These are phyloP conservation scores for Lentinula edodes DNA, from an alignment of 768 basidiomycete species.

Conservation along the genomic window DNA sequence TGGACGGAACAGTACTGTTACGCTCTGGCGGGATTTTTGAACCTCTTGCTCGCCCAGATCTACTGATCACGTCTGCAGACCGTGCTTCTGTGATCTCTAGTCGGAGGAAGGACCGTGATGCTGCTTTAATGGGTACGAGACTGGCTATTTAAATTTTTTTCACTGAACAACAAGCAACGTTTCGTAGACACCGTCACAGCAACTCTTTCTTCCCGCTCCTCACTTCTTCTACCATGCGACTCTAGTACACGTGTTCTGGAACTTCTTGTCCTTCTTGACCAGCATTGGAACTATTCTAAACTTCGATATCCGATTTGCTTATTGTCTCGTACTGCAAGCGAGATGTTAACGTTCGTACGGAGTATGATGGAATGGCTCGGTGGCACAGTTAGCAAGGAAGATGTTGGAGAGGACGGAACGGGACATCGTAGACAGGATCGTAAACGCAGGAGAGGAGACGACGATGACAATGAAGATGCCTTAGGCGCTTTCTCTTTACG, in stretches of 20 bases:
- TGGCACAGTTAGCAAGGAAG: constrained; percentile 89
- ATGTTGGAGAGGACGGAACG: constrained; percentile 74
- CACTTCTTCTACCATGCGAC: constrained; percentile 88
- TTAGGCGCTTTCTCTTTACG: constrained; percentile 81
- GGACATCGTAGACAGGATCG: constrained; percentile 46
- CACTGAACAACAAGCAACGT: not conserved
- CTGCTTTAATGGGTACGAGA: constrained; percentile 70
- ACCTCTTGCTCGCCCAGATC: constrained; percentile 81
- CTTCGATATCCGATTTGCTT: constrained; percentile 88
- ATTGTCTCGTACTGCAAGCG: constrained; percentile 83
- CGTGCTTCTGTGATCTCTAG: constrained; percentile 78
- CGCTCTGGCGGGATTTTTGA: constrained; percentile 80
- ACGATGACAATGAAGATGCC: constrained; percentile 77
- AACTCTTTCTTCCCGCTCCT: constrained; percentile 75
- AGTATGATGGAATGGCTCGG: constrained; percentile 99
- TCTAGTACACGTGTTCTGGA: constrained; percentile 93
- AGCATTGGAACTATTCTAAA: constrained; percentile 92
- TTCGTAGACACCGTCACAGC: constrained; percentile 78
- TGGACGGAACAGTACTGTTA: constrained; percentile 89
- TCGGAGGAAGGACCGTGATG: constrained; percentile 85
- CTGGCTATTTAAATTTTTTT: not conserved
- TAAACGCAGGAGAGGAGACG: constrained; percentile 51
- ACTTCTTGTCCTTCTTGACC: constrained; percentile 91
- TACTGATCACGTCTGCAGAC: constrained; percentile 91
- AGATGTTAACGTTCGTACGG: constrained; percentile 90